Evolutionary conservation across 2,329 filamentous ascomycete species (phyloP).

Genomic region (Plectosphaerella sp.): DNA sequence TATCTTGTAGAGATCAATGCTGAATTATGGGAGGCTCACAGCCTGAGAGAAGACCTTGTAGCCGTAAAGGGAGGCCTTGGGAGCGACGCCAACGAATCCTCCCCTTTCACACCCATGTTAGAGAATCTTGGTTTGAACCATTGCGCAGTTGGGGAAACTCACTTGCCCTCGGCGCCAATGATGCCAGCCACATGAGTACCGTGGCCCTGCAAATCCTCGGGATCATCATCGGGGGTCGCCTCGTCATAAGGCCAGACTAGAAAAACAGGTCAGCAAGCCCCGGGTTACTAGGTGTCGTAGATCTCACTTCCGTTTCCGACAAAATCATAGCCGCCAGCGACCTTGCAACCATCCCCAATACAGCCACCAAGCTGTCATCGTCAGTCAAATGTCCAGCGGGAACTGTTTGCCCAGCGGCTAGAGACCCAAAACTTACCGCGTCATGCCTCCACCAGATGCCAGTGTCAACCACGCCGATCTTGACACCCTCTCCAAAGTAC

Average conservation of each 20-base stretch:
- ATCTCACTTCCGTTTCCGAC: constrained; percentile 4
- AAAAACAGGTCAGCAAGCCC: background rate
- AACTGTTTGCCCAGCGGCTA: background rate
- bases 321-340: constrained; percentile 4
- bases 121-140: background rate
- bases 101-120: constrained; percentile 13
- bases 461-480: constrained; percentile 34
- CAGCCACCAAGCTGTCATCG: constrained; percentile 1
- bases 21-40: constrained; percentile 5
- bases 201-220: constrained; percentile 18
- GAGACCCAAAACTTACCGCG: constrained; percentile 18
- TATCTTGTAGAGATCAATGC: background rate
- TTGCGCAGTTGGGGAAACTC: background rate
- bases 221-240: constrained; percentile 26
- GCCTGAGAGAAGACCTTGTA: constrained; percentile 21
- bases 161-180: constrained; percentile 18
- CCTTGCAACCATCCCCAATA: background rate
- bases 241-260: constrained; percentile 7
- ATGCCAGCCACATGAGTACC: constrained; percentile 26
- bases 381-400: background rate
- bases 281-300: background rate
- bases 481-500: constrained; percentile 31
- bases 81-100: constrained; percentile 15
- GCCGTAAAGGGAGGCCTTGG: constrained; percentile 19
- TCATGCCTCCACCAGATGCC: constrained; percentile 34